Conservation (phyloP, 2,329 filamentous ascomycete species). For the Penicillium decumbens region DNA sequence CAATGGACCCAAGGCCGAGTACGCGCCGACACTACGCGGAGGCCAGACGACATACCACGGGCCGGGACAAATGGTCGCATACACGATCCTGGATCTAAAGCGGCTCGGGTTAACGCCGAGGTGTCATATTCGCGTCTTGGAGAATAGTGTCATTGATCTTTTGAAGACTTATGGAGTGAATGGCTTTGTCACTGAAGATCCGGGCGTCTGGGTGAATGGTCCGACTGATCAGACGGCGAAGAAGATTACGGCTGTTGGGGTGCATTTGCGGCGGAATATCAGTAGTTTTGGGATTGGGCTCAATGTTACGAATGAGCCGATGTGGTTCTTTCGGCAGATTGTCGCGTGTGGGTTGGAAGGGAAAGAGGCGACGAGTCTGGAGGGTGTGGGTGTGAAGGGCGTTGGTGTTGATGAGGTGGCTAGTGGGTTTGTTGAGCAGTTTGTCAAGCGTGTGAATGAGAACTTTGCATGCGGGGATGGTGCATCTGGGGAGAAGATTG, state of each 20-base stretch:
- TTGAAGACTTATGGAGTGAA: conserved; percentile 58
- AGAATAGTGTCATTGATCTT: conserved; percentile 67
- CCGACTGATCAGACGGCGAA: conserved; percentile 14
- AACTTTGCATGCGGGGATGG: conserved; percentile 33
- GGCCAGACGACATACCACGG: conserved; percentile 94
- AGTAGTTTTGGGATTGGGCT: conserved; percentile 79
- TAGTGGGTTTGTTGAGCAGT: conserved; percentile 34
- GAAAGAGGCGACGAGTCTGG: conserved; percentile 71
- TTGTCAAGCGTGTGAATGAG: conserved; percentile 37
- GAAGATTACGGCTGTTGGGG: conserved; percentile 87
- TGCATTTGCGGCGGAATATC: conserved; percentile 82
- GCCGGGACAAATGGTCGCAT: conserved; percentile 87
- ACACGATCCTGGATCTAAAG: conserved; percentile 80
- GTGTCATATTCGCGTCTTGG: conserved; percentile 72
- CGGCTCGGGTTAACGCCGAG: conserved; percentile 64
- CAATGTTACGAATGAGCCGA: conserved; percentile 52
- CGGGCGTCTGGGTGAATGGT: conserved; percentile 70
- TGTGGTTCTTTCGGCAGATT: conserved; percentile 66
- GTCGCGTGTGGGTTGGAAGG: conserved; percentile 85
- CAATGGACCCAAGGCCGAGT: conserved; percentile 50
- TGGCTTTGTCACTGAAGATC: conserved; percentile 65
- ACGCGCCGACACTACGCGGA: conserved; percentile 70
- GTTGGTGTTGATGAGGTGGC: conserved; percentile 39
- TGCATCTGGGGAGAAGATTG: conserved; percentile 33
- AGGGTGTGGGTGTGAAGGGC: conserved; percentile 44